phyloP scores from a whole-genome alignment of 2,329 filamentous ascomycete species.

The Drechslerella stenobrocha region DNA sequence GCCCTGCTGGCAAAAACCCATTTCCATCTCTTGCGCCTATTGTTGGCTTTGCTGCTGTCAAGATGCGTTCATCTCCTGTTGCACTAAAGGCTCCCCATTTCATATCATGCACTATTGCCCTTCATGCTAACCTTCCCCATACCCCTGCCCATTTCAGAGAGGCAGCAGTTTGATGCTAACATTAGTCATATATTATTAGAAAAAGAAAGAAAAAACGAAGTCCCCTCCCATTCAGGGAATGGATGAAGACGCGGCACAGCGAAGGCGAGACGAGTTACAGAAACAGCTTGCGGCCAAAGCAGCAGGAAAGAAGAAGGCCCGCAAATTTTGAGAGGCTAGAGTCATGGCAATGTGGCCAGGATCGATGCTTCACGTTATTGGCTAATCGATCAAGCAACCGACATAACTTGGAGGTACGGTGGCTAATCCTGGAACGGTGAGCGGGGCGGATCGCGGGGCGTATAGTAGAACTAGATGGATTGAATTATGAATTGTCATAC shows the following conservation, averaged over 20 bases:
- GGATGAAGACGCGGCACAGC: slow-evolving; percentile 52
- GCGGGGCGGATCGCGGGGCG: too few species aligned
- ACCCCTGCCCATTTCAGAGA: too few species aligned
- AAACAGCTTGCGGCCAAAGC: slow-evolving; percentile 52
- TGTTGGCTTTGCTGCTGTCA: too few species aligned
- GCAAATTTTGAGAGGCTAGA: slow-evolving; percentile 50
- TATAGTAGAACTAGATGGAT: too few species aligned
- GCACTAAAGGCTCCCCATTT: too few species aligned
- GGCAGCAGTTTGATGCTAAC: too few species aligned
- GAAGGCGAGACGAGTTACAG: slow-evolving; percentile 50
- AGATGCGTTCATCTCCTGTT: too few species aligned
- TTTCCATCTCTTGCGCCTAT: too few species aligned
- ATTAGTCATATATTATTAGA: slow-evolving; percentile 10
- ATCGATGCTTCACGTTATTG: neutral
- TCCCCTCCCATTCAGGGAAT: slow-evolving; percentile 49
- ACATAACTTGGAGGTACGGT: too few species aligned
- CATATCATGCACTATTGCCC: slow-evolving; percentile 4
- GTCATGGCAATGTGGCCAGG: neutral
- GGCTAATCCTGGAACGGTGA: too few species aligned
- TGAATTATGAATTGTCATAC: too few species aligned
- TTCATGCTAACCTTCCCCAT: slow-evolving; percentile 8
- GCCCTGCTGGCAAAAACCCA: slow-evolving; percentile 12
- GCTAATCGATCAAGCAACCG: neutral
- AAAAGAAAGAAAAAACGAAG: slow-evolving; percentile 42
- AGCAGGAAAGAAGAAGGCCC: slow-evolving; percentile 51